phyloP scores from a whole-genome alignment of 2,329 filamentous ascomycete species.

The Paramyrothecium roridum region DNA sequence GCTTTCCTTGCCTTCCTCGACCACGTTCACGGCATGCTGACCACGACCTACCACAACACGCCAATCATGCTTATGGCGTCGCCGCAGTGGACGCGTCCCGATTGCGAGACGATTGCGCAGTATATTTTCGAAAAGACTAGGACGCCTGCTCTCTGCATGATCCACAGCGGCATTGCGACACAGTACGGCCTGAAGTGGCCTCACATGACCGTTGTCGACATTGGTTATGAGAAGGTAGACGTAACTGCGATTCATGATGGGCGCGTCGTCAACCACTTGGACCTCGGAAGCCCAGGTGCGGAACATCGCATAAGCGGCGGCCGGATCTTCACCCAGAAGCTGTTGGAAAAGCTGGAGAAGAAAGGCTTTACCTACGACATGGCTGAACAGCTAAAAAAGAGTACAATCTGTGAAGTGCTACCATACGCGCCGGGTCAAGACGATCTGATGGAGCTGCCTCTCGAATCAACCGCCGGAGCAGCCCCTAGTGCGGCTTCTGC shows the following conservation, averaged over 20 bases:
- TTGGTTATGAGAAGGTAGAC: constrained; percentile 89
- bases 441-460: constrained; percentile 46
- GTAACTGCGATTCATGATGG: constrained; percentile 88
- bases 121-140: constrained; percentile 98
- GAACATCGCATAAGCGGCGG: constrained; percentile 66
- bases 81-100: constrained; percentile 84
- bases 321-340: constrained; percentile 75
- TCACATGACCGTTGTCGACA: constrained; percentile 83
- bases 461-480: constrained; percentile 31
- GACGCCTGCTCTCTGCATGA: constrained; percentile 84
- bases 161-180: constrained; percentile 84
- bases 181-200: constrained; percentile 76
- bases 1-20: constrained; percentile 92
- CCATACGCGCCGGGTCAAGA: constrained; percentile 47
- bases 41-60: constrained; percentile 92
- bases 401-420: constrained; percentile 63
- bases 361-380: constrained; percentile 62
- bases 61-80: constrained; percentile 88
- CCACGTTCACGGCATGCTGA: constrained; percentile 85
- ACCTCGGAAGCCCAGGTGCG: constrained; percentile 54
- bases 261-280: constrained; percentile 65
- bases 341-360: constrained; percentile 62
- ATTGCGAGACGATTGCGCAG: constrained; percentile 83
- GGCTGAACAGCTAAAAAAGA: constrained; percentile 69
- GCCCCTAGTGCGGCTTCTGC: constrained; percentile 16